Conservation (phyloP, 176 grass and related monocot species). For the Triticum timopheevii region DNA sequence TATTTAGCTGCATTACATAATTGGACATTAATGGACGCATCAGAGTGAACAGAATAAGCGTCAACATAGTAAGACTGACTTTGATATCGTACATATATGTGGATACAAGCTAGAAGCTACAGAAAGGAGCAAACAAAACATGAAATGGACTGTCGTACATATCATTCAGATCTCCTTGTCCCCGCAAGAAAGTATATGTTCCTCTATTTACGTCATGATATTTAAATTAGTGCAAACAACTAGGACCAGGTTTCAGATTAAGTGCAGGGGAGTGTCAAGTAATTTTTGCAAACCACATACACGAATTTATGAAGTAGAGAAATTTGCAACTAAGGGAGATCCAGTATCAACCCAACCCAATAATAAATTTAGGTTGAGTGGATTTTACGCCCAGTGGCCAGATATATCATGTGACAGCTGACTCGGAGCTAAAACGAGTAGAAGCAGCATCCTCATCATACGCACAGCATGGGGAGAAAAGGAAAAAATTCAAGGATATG, state of each 20-base stretch:
- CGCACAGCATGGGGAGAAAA: background rate
- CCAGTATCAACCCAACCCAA: background rate
- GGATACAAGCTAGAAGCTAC: background rate
- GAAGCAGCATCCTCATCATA: background rate
- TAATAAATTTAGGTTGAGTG: background rate
- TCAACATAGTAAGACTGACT: background rate
- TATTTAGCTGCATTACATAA: background rate
- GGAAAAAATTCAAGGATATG: background rate
- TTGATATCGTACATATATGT: background rate
- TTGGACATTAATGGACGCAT: background rate
- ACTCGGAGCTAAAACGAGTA: background rate
- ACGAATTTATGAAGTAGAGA: background rate
- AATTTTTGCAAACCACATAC: background rate
- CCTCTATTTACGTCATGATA: background rate
- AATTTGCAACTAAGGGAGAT: background rate
- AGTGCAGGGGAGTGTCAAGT: background rate
- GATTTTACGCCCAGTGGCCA: background rate
- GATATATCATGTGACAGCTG: background rate
- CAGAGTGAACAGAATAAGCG: background rate
- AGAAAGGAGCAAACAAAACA: background rate
- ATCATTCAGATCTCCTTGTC: background rate
- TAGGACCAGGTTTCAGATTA: background rate
- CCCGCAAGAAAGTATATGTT: background rate
- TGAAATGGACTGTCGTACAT: background rate
- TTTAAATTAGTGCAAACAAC: constrained; percentile 1